Evolutionary conservation across 2,329 filamentous ascomycete genomes (phyloP).

Genomic region (Samsoniella hepiali): DNA sequence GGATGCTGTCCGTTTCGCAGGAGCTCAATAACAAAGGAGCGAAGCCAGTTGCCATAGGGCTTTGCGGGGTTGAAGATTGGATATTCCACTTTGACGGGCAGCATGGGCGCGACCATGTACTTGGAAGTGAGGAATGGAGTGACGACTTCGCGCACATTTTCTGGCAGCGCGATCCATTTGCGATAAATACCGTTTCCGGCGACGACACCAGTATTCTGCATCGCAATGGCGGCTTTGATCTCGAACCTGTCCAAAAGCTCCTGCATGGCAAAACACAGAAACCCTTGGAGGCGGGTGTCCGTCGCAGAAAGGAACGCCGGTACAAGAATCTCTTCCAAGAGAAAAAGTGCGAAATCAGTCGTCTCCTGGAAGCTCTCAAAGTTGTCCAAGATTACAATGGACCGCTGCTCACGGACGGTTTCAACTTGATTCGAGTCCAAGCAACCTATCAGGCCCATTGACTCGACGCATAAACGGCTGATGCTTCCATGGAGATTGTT

Average conservation of each 20-base stretch:
- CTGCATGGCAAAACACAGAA: constrained; percentile 92
- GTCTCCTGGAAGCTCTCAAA: constrained; percentile 76
- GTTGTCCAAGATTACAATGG: constrained; percentile 85
- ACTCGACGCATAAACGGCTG: constrained; percentile 70
- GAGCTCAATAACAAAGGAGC: constrained; percentile 75
- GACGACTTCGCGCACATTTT: constrained; percentile 74
- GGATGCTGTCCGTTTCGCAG: constrained; percentile 72
- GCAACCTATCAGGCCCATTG: constrained; percentile 84
- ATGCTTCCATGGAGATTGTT: constrained; percentile 66
- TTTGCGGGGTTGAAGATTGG: constrained; percentile 71
- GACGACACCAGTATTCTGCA: constrained; percentile 36
- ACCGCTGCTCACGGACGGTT: constrained; percentile 68
- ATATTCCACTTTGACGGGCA: constrained; percentile 59
- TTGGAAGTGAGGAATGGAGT: constrained; percentile 83
- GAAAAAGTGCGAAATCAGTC: constrained; percentile 78
- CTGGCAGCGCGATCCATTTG: constrained; percentile 76
- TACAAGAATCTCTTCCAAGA: constrained; percentile 83
- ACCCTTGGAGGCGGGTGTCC: constrained; percentile 83
- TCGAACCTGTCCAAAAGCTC: constrained; percentile 77
- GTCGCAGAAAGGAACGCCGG: constrained; percentile 88
- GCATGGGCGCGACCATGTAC: constrained; percentile 68
- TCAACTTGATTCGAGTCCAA: constrained; percentile 90
- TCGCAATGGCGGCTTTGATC: constrained; percentile 56
- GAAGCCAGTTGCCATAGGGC: constrained; percentile 78
- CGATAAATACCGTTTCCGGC: constrained; percentile 60